Evolutionary conservation across 352 stramenopile genomes (phyloP), one percentile per base, ranked within the genome.

Genomic region (Elongisporangium senticosum): DNA sequence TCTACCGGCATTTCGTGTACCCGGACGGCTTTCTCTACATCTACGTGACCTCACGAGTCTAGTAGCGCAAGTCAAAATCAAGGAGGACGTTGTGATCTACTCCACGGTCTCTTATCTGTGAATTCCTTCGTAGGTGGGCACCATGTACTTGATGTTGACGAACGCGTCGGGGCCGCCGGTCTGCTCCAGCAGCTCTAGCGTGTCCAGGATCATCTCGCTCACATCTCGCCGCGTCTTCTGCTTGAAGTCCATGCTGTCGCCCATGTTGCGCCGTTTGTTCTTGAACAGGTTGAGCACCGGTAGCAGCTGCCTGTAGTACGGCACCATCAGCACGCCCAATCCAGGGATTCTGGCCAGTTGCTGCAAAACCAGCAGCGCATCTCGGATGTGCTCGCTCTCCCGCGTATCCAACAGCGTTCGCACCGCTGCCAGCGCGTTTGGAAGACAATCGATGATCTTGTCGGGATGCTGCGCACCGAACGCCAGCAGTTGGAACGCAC

Each of bases 71-170:
- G 26, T 37, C 6, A 37, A 7, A 43, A 43, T 43, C 33, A 43
- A 43, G 10, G 10, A 39, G 6, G 28, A 39, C 28, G 28, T 13
- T 17, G 33, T 43, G 11, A 1, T 43, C 11, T 43, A 39, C 33
- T 43, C 8, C 33, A 17, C 11, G 33, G 13, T 43, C 23, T 63
- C 7, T 55, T 67, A 69, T 23, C 33, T 68, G 23, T 61, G 50
- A 22, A 72, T 59, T 59, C 80, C 89, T 69, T 98, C 89, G 75
- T 98, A 99, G 19, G 95, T 96, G 20, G 95, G 96, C 7, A 98
- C 85, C 74, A 98, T 95, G 65, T 98, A 98, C 75, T 98, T 99
- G 70, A 98, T 98, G 74, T 98, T 97, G 26, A 97, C 80, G 64
- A 89, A 97, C 8, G 91, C 91, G 54, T 98, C 86, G 1, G 89